Evolutionary conservation across 768 basidiomycete species (phyloP), one percentile per base, ranked within the genome.

Genomic region (Phlebiopsis flavidoalba): DNA sequence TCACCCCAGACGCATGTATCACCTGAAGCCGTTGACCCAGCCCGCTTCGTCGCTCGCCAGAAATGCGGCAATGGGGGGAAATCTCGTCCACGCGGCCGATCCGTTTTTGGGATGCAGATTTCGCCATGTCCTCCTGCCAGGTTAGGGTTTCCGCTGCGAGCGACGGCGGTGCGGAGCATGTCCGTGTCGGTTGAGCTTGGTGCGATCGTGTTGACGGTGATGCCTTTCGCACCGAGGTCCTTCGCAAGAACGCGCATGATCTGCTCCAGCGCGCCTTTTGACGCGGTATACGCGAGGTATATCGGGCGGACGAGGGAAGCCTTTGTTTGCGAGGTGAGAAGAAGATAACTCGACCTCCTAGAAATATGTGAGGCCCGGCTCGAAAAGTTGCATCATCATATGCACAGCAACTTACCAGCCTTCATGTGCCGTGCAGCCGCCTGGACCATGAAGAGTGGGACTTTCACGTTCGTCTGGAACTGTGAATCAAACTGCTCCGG

Each of bases 211-310:
- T 84, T 84, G 53, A 83, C 82, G 0, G 79, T 83, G 62, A 84
- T 75, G 17, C 79, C 79, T 21, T 71, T 68, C 7, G 67, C 62
- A 5, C 80, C 82, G 14, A 83, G 72, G 62, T 83, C 81, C 55
- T 83, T 83, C 2, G 82, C 77, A 15, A 84, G 75, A n/a, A 82
- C 78, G 11, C 82, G 77, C 31, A 78, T 72, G 37, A 82, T 74
- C 62, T 83, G 82, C 66, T 84, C 82, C 54, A 84, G 73, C 5
- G 83, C 83, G 31, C 80, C 83, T 67, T 83, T 82, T 0, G 81
- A 76, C 31, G 79, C 80, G 59, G 78, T 73, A 70, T 83, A 83
- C 52, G 77, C 70, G 10, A 83, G 73, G 3, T 76, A 74, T 56
- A 78, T 78, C 0, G 82, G 76, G 5, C 73, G 70, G 33, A 83